Base-by-base conservation (phyloP, 257 asterid genomes). In the Pogostemon cablin region DNA sequence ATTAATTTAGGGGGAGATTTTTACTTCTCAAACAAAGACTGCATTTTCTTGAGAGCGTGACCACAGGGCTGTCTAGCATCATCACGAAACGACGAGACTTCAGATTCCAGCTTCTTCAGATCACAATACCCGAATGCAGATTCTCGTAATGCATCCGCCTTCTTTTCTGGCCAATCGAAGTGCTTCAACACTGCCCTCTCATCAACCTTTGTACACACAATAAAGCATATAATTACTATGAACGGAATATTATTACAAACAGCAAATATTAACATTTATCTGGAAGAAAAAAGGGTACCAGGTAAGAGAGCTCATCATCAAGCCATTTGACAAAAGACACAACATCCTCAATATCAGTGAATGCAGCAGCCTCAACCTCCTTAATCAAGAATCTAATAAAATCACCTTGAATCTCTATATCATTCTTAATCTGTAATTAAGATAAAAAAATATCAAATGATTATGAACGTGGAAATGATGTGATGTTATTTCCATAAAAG, bases 111-210 rank as follows among this genome's bases (percentile, higher is more conserved):
- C 77, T 82, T 92, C 86, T 82, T 89, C 52, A 92, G 61, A 67
- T 92, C 98, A 43, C 86, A 46, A 78, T 86, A 92, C 59, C 93
- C 92, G 57, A 90, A 89, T 25, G 96, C 96, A 32, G 96, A 95
- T 79, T 92, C 98, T 76, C 98, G 63, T n/a, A 90, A 69, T 6
- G 96, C 93, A 74, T 92, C 98, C 0, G 96, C 96, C 78, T 86
- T 92, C 73, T 84, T 80, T 58, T 92, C 96, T 3, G 98, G 98
- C 98, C 98, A 92, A 64, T 83, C 80, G 42, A 92, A 92, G 74
- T 88, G 96, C 72, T 92, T 92, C 79, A 92, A 71, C 7, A 92
- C 96, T 2, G 98, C 98, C 82, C 98, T 90, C 73, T 92, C 98
- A 59, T 92, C 98, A 37, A 92, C 88, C 91, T 86, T 58, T 2